phyloP scores from a whole-genome alignment of 306 rosid species.

The Cucurbita argyrosperma region DNA sequence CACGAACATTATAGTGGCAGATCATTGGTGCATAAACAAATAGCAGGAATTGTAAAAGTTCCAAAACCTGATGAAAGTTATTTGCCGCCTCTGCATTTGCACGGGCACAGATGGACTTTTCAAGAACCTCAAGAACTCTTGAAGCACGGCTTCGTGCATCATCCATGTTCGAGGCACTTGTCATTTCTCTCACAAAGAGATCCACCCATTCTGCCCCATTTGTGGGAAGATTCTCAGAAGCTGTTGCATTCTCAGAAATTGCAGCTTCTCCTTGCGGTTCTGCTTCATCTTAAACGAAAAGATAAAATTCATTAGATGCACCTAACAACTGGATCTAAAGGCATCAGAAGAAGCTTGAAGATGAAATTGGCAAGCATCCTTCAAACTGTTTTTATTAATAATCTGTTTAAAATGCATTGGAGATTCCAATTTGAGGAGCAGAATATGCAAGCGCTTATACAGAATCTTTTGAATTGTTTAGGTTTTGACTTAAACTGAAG shows the following conservation, averaged over 20 bases:
- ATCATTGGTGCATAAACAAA: background rate
- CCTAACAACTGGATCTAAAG: background rate
- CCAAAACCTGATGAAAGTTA: conserved; percentile 41
- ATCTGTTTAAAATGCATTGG: background rate
- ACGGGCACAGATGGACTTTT: conserved; percentile 49
- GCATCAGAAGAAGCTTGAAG: background rate
- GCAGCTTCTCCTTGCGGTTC: conserved; percentile 23
- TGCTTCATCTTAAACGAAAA: background rate
- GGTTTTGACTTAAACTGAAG: background rate
- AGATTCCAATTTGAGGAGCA: background rate
- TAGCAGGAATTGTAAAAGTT: background rate
- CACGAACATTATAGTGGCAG: background rate
- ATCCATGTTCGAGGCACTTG: conserved; percentile 57
- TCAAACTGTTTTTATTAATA: background rate
- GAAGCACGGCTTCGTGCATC: conserved; percentile 80
- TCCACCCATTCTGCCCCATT: conserved; percentile 81
- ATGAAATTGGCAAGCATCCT: background rate
- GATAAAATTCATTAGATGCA: background rate
- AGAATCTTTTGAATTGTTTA: background rate
- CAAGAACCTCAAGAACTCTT: conserved; percentile 54
- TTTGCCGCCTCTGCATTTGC: conserved; percentile 43
- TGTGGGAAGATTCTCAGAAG: conserved; percentile 29
- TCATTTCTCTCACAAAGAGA: conserved; percentile 63
- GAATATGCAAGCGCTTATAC: background rate
- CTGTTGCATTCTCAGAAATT: conserved; percentile 14